These are phyloP conservation scores for Hyphopichia khmerensis DNA, from an alignment of 1,139 yeast genomes.

Conservation along the genomic window DNA sequence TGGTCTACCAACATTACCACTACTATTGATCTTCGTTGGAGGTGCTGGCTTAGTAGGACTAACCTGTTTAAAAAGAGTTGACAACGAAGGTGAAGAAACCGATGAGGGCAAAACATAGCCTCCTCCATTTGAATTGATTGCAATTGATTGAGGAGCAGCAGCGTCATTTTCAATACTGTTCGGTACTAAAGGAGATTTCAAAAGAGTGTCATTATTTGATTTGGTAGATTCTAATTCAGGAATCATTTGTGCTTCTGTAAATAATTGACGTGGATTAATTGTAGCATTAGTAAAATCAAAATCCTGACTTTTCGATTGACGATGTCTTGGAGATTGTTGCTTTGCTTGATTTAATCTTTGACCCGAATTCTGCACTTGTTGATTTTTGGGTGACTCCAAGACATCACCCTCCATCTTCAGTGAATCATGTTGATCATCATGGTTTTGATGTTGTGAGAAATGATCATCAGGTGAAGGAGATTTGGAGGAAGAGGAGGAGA, in stretches of 20 bases:
- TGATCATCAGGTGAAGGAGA: conserved; percentile 4
- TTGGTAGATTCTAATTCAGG: neutral
- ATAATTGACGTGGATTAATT: conserved; percentile 34
- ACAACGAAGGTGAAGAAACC: conserved; percentile 14
- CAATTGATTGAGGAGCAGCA: neutral
- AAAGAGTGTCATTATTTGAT: neutral
- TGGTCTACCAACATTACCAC: neutral
- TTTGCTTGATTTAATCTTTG: no score
- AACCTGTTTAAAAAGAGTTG: conserved; percentile 10
- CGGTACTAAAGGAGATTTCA: conserved; percentile 1
- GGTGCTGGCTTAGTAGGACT: neutral
- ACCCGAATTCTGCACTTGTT: no score
- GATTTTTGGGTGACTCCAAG: no score
- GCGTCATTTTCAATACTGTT: neutral
- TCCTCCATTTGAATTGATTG: neutral
- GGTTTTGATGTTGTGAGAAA: conserved; percentile 3
- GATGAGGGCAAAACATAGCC: conserved; percentile 10
- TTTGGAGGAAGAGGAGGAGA: neutral
- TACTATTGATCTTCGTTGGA: neutral
- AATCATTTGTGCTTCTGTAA: conserved; percentile 9
- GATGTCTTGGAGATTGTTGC: conserved; percentile 2
- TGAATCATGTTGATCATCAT: conserved; percentile 1
- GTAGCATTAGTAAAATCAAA: conserved; percentile 16
- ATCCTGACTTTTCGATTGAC: neutral
- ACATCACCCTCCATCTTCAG: no score